Conservation (phyloP, 441 rosid genomes). For the Adansonia gregorii region DNA sequence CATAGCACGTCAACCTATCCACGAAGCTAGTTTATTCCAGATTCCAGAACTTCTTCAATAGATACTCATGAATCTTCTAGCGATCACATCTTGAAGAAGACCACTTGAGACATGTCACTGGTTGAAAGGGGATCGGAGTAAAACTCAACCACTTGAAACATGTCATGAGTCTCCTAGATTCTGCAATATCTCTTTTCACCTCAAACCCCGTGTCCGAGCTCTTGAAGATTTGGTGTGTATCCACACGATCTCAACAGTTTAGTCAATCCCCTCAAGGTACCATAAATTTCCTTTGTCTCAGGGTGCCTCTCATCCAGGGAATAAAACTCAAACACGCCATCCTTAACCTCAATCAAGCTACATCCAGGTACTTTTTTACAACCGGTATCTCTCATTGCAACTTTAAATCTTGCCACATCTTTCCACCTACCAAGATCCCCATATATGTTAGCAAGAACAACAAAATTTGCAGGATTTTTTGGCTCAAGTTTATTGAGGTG, state of each 20-base stretch:
- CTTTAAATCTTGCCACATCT: conserved; percentile 62
- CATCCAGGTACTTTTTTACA: conserved; percentile 61
- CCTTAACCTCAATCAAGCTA: conserved; percentile 60
- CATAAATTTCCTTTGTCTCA: conserved; percentile 45
- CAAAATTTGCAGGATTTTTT: conserved; percentile 55
- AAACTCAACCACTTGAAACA: neutral
- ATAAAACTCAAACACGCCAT: conserved; percentile 54
- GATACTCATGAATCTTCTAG: neutral
- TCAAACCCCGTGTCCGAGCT: conserved; percentile 28
- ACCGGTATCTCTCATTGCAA: conserved; percentile 69
- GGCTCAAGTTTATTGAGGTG: conserved; percentile 53
- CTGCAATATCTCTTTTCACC: neutral
- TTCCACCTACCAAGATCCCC: conserved; percentile 58
- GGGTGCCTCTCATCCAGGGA: conserved; percentile 64
- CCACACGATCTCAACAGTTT: conserved; percentile 39
- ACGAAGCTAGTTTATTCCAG: neutral
- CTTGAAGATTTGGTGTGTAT: conserved; percentile 32
- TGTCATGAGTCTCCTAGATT: neutral
- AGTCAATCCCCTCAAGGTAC: conserved; percentile 48
- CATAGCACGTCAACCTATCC: neutral
- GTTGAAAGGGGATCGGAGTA: neutral
- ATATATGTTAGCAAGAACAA: conserved; percentile 60
- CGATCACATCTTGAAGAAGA: neutral
- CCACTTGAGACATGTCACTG: neutral
- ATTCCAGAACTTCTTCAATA: neutral